A percentile compares a stretch with the other conserved stretches of the same genome.
These are phyloP conservation scores for Trichosporon faecale DNA, from an alignment of 1,284 basidiomycete species.

Conservation along the genomic window DNA sequence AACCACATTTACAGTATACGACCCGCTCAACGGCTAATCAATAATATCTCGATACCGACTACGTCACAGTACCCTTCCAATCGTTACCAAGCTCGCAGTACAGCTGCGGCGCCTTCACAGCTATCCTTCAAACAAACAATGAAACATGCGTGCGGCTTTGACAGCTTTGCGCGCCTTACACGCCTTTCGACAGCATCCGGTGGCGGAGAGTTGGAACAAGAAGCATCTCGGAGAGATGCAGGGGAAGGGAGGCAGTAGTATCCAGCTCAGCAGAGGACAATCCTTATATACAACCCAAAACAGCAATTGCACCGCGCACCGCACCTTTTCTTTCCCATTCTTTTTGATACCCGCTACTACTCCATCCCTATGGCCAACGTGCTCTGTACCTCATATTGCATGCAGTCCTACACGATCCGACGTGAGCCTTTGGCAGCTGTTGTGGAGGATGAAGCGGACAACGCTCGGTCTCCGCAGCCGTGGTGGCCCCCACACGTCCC, in stretches of 20 bases:
- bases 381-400: conserved; percentile 10
- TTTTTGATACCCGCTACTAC: conserved; percentile 1
- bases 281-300: neutral
- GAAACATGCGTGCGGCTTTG: neutral
- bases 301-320: neutral
- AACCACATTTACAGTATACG: neutral
- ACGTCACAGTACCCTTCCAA: neutral
- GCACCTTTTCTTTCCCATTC: neutral
- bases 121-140: neutral
- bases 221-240: neutral
- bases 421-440: neutral
- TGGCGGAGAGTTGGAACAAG: neutral
- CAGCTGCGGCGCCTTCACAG: neutral
- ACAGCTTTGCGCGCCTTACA: neutral
- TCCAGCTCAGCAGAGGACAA: conserved; percentile 1
- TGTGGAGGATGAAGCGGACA: neutral
- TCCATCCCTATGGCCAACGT: conserved; percentile 9
- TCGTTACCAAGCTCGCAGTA: neutral
- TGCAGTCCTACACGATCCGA: neutral
- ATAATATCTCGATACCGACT: conserved; percentile 4
- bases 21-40: neutral
- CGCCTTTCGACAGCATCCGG: neutral
- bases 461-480: neutral
- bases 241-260: neutral
- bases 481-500: neutral